Evolutionary conservation across 208 protist species (phyloP).

Genomic region (Leptomonas pyrrhocoris): DNA sequence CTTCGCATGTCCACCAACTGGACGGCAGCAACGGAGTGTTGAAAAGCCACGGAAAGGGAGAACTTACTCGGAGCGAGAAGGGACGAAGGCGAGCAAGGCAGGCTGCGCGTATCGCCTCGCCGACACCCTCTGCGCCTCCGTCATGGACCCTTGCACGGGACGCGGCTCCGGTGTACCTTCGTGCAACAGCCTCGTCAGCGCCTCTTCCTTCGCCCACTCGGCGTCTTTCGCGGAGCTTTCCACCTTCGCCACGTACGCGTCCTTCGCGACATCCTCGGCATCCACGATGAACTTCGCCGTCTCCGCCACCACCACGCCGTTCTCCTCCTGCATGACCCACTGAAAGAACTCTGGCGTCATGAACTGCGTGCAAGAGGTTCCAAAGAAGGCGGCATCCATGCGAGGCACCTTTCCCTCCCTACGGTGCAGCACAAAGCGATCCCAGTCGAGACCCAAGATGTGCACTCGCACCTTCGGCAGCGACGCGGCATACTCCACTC

Average conservation of each 20-base stretch:
- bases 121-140: constrained; percentile 54
- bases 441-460: constrained; percentile 79
- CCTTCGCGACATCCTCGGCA: constrained; percentile 76
- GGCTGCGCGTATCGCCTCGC: constrained; percentile 67
- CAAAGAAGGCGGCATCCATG: constrained; percentile 85
- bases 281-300: constrained; percentile 93
- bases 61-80: not conserved
- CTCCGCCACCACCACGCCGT: constrained; percentile 79
- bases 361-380: constrained; percentile 75
- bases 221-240: constrained; percentile 42
- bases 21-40: too few relatives aligned
- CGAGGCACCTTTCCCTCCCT: constrained; percentile 29
- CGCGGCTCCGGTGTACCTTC: constrained; percentile 53
- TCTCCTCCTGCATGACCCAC: constrained; percentile 38
- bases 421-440: constrained; percentile 62
- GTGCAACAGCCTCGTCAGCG: constrained; percentile 56
- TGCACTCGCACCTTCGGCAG: constrained; percentile 77
- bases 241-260: constrained; percentile 73
- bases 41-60: too few relatives aligned
- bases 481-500: constrained; percentile 47
- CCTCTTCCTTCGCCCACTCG: constrained; percentile 48
- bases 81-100: constrained; percentile 56
- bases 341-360: constrained; percentile 59
- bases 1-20: too few relatives aligned
- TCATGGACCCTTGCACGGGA: constrained; percentile 28